phyloP scores from a whole-genome alignment of 2,329 filamentous ascomycete genomes.

The Trichoderma guizhouense region DNA sequence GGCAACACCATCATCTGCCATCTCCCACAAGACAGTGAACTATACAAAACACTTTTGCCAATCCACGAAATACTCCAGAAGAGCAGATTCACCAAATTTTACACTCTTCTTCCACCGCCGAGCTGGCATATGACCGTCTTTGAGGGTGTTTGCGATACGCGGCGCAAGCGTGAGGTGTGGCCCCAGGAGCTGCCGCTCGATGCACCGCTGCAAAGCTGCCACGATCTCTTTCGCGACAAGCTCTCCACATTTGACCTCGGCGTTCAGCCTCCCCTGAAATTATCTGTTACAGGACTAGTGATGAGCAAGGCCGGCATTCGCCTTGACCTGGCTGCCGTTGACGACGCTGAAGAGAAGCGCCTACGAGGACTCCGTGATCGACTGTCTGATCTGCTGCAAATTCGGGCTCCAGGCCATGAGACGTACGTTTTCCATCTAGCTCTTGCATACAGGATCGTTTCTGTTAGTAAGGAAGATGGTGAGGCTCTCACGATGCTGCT shows the following conservation, averaged over 20 bases:
- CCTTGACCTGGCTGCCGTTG: neutral
- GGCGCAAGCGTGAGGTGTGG: neutral
- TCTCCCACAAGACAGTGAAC: neutral
- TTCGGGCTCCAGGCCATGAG: neutral
- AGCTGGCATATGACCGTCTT: constrained; percentile 4
- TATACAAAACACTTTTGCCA: neutral
- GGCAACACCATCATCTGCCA: neutral
- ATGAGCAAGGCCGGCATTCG: neutral
- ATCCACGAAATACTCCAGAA: neutral
- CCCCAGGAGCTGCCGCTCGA: neutral
- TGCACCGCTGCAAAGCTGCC: neutral
- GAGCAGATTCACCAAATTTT: neutral
- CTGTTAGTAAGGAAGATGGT: neutral
- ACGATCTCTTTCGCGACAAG: neutral
- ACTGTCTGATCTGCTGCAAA: neutral
- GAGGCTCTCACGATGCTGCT: neutral
- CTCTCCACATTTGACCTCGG: neutral
- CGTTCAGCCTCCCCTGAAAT: neutral
- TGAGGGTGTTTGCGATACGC: neutral
- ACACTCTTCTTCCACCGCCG: neutral
- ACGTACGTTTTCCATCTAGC: neutral
- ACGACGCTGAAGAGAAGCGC: neutral
- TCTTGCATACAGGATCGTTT: neutral
- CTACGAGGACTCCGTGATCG: neutral
- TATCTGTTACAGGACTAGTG: neutral